Evolutionary conservation across 2,329 filamentous ascomycete species (phyloP).

Genomic region (Fusarium liriodendri): DNA sequence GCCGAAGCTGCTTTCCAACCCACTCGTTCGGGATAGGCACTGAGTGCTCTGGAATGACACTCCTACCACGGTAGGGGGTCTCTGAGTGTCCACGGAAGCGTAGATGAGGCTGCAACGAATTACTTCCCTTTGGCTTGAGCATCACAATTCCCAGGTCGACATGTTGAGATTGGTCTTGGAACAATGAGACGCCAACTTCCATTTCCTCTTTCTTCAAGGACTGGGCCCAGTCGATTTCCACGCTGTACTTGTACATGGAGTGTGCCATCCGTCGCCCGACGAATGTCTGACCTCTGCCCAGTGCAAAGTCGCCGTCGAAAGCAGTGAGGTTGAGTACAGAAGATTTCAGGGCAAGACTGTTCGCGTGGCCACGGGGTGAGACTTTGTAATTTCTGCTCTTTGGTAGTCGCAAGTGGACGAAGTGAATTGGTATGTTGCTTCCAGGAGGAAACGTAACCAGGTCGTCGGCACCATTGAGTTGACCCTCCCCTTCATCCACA

Average conservation of each 20-base stretch:
- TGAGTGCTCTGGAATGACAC: neutral
- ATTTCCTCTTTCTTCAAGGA: conserved; percentile 47
- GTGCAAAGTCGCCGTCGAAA: conserved; percentile 25
- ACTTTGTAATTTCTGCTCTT: conserved; percentile 51
- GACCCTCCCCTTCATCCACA: conserved; percentile 6
- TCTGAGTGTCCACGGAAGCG: conserved; percentile 16
- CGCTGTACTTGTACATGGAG: conserved; percentile 63
- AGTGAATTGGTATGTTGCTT: conserved; percentile 3
- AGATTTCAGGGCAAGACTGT: conserved; percentile 60
- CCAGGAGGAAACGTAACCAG: neutral
- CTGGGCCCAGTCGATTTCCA: conserved; percentile 58
- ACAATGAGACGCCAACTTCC: conserved; percentile 64
- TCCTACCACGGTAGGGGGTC: conserved; percentile 11
- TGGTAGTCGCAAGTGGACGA: conserved; percentile 6
- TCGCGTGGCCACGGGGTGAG: conserved; percentile 55
- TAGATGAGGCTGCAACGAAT: neutral
- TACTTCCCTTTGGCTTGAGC: conserved; percentile 28
- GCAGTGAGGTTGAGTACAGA: conserved; percentile 66
- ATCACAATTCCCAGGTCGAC: conserved; percentile 58
- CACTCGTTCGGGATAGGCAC: neutral
- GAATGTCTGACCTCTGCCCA: conserved; percentile 51
- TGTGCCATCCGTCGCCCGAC: conserved; percentile 66
- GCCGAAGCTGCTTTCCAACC: conserved; percentile 6
- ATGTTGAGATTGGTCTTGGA: conserved; percentile 66
- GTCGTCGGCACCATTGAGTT: conserved; percentile 3